Percentiles rank a stretch among this genome's conserved stretches.
Conservation (phyloP, 495 filamentous ascomycete genomes). For the Penicillium macrosclerotiorum region DNA sequence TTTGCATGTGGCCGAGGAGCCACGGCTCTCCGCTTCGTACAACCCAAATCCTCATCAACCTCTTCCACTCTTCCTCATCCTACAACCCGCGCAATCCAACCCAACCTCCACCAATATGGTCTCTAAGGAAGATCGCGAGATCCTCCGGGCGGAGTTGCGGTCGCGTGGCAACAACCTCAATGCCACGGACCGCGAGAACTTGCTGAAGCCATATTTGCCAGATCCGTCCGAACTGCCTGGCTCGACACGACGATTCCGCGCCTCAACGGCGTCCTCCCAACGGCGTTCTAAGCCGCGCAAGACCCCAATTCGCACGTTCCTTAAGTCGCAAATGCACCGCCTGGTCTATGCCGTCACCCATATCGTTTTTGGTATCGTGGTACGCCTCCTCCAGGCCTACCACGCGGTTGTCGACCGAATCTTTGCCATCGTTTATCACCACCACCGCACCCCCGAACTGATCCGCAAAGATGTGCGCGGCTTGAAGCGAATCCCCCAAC, state of each 20-base stretch:
- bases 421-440: conserved; percentile 80
- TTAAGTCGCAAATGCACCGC: conserved; percentile 63
- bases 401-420: conserved; percentile 72
- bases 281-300: conserved; percentile 34
- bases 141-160: conserved; percentile 64
- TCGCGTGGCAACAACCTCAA: conserved; percentile 57
- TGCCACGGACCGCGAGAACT: conserved; percentile 63
- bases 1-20: conserved; percentile 3
- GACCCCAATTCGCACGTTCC: conserved; percentile 62
- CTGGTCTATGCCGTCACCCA: conserved; percentile 73
- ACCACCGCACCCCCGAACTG: conserved; percentile 88
- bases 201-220: conserved; percentile 77
- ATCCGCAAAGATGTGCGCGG: conserved; percentile 83
- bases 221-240: conserved; percentile 42
- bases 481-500: conserved; percentile 69
- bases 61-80: not conserved
- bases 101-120: conserved; percentile 46
- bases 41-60: too few relatives aligned
- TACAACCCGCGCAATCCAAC: not conserved
- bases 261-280: conserved; percentile 16
- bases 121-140: conserved; percentile 49
- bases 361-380: conserved; percentile 78
- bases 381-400: conserved; percentile 75
- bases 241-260: conserved; percentile 9
- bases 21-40: too few relatives aligned